phyloP scores from a whole-genome alignment of 2,329 filamentous ascomycete species.

The Alternaria longipes region DNA sequence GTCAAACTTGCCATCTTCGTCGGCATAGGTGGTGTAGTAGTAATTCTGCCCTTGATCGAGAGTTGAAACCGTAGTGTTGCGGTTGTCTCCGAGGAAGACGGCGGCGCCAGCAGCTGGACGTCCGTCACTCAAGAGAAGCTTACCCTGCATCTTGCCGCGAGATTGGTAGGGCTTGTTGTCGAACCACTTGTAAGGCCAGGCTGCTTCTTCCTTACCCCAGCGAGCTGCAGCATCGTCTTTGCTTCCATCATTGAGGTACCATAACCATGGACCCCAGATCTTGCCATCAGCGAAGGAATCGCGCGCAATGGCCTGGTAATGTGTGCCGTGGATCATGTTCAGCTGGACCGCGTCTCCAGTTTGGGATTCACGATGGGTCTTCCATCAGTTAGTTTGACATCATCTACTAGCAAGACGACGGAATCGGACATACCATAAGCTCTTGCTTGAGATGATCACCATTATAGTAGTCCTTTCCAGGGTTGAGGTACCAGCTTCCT shows the following conservation, averaged over 20 bases:
- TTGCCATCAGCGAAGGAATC: conserved; percentile 49
- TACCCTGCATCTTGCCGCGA: conserved; percentile 59
- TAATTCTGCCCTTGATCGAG: conserved; percentile 60
- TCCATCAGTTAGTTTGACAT: not conserved
- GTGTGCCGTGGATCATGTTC: conserved; percentile 65
- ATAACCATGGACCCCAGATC: conserved; percentile 52
- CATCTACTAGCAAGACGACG: not conserved
- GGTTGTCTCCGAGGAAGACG: conserved; percentile 62
- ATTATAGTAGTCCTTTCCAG: conserved; percentile 63
- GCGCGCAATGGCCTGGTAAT: conserved; percentile 44
- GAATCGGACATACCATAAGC: conserved; percentile 51
- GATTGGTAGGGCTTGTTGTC: conserved; percentile 58
- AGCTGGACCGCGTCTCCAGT: conserved; percentile 63
- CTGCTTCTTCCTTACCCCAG: conserved; percentile 53
- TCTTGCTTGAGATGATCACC: conserved; percentile 64
- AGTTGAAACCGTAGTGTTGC: conserved; percentile 55
- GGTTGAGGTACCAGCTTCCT: conserved; percentile 62
- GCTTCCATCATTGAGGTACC: conserved; percentile 60
- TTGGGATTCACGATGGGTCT: conserved; percentile 60
- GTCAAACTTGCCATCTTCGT: conserved; percentile 54
- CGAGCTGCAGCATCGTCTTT: conserved; percentile 54
- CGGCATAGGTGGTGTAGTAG: conserved; percentile 61
- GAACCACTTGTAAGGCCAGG: conserved; percentile 63
- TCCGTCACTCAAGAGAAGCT: conserved; percentile 58
- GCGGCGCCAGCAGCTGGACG: conserved; percentile 59